These are phyloP conservation scores for Xylaria nigripes DNA, from an alignment of 495 filamentous ascomycete species.

Conservation along the genomic window DNA sequence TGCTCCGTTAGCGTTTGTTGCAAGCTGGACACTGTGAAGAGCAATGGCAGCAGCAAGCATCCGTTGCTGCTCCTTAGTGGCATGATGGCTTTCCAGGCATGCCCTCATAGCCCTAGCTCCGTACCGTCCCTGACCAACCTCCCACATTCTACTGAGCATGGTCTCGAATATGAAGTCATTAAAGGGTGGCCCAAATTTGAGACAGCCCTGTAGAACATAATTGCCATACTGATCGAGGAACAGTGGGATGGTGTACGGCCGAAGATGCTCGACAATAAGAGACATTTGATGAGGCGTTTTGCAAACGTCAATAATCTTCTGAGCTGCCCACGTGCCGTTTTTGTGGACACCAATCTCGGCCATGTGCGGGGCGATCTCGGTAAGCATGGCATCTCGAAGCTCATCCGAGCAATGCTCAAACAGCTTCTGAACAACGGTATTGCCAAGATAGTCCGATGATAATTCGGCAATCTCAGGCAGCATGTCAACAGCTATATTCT, in stretches of 20 bases:
- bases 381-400: slow-evolving; percentile 85
- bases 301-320: slow-evolving; percentile 97
- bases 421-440: slow-evolving; percentile 98
- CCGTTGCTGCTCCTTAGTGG: slow-evolving; percentile 89
- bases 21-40: slow-evolving; percentile 90
- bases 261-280: slow-evolving; percentile 73
- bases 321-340: slow-evolving; percentile 97
- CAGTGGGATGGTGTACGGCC: slow-evolving; percentile 75
- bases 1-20: slow-evolving; percentile 93
- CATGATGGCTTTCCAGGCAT: slow-evolving; percentile 91
- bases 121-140: slow-evolving; percentile 85
- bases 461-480: slow-evolving; percentile 93
- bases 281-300: slow-evolving; percentile 76
- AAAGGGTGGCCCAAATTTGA: slow-evolving; percentile 79
- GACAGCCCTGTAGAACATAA: slow-evolving; percentile 92
- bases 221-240: slow-evolving; percentile 98
- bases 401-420: slow-evolving; percentile 92
- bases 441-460: slow-evolving; percentile 90
- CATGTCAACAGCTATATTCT: slow-evolving; percentile 86
- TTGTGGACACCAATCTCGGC: slow-evolving; percentile 97
- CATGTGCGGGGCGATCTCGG: slow-evolving; percentile 79
- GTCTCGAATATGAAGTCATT: slow-evolving; percentile 97
- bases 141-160: slow-evolving; percentile 94
- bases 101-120: slow-evolving; percentile 94
- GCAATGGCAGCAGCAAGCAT: slow-evolving; percentile 93